Evolutionary conservation across 345 rosid species (phyloP), one percentile per base, ranked within the genome.

Genomic region (Hibiscus syriacus): DNA sequence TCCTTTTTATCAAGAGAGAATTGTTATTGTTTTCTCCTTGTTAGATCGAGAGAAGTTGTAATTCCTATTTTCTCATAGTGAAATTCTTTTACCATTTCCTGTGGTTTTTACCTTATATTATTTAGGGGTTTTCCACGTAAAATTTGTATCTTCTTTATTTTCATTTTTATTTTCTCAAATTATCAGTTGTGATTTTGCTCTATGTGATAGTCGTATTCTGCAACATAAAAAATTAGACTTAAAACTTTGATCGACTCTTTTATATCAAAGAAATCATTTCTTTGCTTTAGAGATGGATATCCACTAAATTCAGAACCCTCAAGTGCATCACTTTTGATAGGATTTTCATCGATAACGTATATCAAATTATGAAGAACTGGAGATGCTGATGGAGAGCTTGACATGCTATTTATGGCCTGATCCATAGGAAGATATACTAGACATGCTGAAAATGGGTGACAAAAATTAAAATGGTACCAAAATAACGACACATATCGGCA

Each of bases 241-340:
- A n/a, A n/a, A n/a, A 92, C 81, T 36, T 64, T 76, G 96, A 92
- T 92, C 52, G 94, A 85, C 76, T 87, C 90, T 76, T 71, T 81
- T 50, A 90, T 75, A 66, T 86, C 86, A 71, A 76, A 92, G 26
- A 92, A 86, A 66, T 85, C 83, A 34, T 55, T 80, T 71, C 95
- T 83, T 27, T 86, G 87, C 38, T 73, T 75, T 50, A 92, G 75
- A 76, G 95, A 81, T 70, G 95, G 96, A 73, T 86, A 92, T 30
- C 98, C 98, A 71, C 95, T 91, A 74, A 90, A 92, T 2, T 83
- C 87, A 62, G 95, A 92, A 71, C 93, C 97, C 76, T 89, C 93
- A 68, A 80, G 82, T 41, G 79, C 75, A 77, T 82, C 89, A 71
- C 12, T 70, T 73, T 81, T 85, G 20, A 75, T 71, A 48, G 90